These are phyloP conservation scores for Colletotrichum zoysiae DNA, from an alignment of 2,329 filamentous ascomycete species.

Conservation along the genomic window DNA sequence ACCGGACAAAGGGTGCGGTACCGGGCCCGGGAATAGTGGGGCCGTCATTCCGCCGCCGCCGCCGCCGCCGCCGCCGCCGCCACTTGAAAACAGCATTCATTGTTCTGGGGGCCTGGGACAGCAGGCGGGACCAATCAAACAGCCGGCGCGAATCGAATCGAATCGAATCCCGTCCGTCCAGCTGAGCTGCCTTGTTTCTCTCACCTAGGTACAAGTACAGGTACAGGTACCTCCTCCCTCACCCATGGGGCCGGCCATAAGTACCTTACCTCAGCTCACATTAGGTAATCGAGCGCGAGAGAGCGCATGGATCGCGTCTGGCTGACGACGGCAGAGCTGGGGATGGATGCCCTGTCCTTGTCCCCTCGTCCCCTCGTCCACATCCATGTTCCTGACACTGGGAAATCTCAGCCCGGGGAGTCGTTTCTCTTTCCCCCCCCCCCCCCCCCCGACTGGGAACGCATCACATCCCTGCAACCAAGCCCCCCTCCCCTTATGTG, in stretches of 20 bases:
- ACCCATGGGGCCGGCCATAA: too few relatives aligned
- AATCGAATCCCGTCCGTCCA: too few relatives aligned
- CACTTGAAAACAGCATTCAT: not conserved
- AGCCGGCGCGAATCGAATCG: too few relatives aligned
- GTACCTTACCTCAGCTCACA: not conserved
- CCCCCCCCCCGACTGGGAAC: conserved; percentile 9
- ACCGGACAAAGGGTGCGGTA: too few relatives aligned
- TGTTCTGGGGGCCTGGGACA: not conserved
- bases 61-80: not conserved
- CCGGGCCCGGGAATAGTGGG: not conserved
- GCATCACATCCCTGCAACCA: conserved; percentile 21
- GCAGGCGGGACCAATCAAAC: not conserved
- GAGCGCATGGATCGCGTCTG: conserved; percentile 15
- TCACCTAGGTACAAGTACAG: too few relatives aligned
- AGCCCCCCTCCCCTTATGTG: conserved; percentile 30
- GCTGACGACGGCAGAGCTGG: conserved; percentile 8
- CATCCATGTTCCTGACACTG: not conserved
- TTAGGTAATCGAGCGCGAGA: conserved; percentile 16
- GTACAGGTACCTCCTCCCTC: too few relatives aligned
- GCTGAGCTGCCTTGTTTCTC: too few relatives aligned
- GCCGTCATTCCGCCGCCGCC: not conserved
- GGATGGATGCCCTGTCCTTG: conserved; percentile 3
- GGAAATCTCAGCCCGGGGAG: conserved; percentile 18
- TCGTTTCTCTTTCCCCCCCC: not conserved
- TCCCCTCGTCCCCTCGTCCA: too few relatives aligned